Conservation (phyloP, 169 alveolate species). For the Plasmodium berghei region DNA sequence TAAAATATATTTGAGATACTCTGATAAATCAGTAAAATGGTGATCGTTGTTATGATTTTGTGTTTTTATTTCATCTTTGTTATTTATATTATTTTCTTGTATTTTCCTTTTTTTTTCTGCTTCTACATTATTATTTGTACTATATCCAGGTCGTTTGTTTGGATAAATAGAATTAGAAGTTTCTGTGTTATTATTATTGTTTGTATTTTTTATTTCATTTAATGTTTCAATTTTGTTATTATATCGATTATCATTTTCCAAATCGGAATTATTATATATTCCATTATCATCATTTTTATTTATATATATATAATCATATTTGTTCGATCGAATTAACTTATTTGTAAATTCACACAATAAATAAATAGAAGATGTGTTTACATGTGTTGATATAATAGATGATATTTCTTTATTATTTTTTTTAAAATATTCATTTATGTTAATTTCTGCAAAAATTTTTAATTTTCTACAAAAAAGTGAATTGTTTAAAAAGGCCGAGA, state of each 20-base stretch:
- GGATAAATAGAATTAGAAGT: too few relatives aligned
- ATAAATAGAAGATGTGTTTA: slow-evolving; percentile 62
- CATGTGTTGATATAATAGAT: not conserved
- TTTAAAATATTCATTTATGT: slow-evolving; percentile 12
- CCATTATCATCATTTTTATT: slow-evolving; percentile 2
- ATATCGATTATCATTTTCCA: not conserved
- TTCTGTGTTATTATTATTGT: too few relatives aligned
- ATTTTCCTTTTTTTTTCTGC: not conserved
- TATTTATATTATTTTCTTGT: not conserved
- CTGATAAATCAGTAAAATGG: not conserved
- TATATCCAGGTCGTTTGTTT: too few relatives aligned
- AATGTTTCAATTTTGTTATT: not conserved
- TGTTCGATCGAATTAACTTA: slow-evolving; percentile 68
- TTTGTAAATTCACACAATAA: slow-evolving; percentile 60
- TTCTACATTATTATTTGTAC: not conserved
- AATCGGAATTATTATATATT: not conserved
- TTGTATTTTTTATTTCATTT: not conserved
- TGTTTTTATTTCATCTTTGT: not conserved
- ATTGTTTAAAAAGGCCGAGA: slow-evolving; percentile 53
- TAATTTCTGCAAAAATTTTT: slow-evolving; percentile 59
- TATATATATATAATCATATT: slow-evolving; percentile 69
- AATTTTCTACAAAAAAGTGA: slow-evolving; percentile 69
- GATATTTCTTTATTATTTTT: not conserved
- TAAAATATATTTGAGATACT: not conserved
- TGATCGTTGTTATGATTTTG: not conserved